These are phyloP conservation scores for Tuber magnatum DNA, from an alignment of 495 filamentous ascomycete species.

Conservation along the genomic window DNA sequence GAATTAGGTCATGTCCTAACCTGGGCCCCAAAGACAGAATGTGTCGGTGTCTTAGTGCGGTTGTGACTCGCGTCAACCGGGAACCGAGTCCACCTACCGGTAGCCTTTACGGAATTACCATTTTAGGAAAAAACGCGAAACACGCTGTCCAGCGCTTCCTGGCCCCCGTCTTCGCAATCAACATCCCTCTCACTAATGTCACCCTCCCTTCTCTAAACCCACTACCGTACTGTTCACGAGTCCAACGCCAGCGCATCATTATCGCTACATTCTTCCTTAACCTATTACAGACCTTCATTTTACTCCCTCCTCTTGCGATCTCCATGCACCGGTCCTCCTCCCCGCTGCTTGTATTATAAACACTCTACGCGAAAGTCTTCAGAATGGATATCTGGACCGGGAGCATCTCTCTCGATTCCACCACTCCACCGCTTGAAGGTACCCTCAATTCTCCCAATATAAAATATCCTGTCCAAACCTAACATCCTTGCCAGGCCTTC, in stretches of 20 bases:
- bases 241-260: neutral
- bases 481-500: conserved; percentile 17
- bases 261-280: neutral
- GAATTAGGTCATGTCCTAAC: neutral
- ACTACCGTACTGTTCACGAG: neutral
- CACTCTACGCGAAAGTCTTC: neutral
- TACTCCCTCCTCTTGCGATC: neutral
- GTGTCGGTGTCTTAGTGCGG: neutral
- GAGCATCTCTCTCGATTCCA: conserved; percentile 25
- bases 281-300: neutral
- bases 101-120: neutral
- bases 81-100: neutral
- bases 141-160: neutral
- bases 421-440: conserved; percentile 21
- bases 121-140: neutral
- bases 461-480: conserved; percentile 1
- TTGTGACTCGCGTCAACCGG: neutral
- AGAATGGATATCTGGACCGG: conserved; percentile 33
- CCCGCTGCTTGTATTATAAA: neutral
- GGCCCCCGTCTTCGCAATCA: neutral
- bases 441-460: neutral
- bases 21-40: neutral
- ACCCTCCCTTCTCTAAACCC: neutral
- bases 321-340: neutral
- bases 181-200: neutral